phyloP scores from a whole-genome alignment of 1,284 basidiomycete genomes.

The Ustilago trichophora region DNA sequence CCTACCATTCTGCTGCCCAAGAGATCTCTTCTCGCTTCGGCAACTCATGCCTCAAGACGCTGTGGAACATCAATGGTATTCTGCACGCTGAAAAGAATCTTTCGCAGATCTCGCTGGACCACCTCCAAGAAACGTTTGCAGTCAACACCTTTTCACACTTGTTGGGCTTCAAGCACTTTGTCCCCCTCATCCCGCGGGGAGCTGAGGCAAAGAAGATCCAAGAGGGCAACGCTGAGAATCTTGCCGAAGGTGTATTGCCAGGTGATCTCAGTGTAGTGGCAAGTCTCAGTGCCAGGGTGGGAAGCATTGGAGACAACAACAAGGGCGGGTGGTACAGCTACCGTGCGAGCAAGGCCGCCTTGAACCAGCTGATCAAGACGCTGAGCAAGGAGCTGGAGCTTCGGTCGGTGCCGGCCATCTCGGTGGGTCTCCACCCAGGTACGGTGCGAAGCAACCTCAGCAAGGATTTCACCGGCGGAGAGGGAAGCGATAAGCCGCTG shows the following conservation, averaged over 20 bases:
- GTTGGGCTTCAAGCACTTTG: slow-evolving; percentile 70
- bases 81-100: slow-evolving; percentile 73
- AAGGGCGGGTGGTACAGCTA: slow-evolving; percentile 79
- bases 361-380: slow-evolving; percentile 78
- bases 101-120: slow-evolving; percentile 70
- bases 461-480: slow-evolving; percentile 66
- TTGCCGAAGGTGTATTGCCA: slow-evolving; percentile 63
- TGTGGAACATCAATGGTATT: slow-evolving; percentile 70
- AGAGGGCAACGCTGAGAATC: slow-evolving; percentile 50
- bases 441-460: slow-evolving; percentile 71
- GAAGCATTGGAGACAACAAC: slow-evolving; percentile 74
- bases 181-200: slow-evolving; percentile 68
- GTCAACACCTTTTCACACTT: slow-evolving; percentile 71
- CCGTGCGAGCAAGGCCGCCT: slow-evolving; percentile 77
- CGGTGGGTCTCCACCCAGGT: slow-evolving; percentile 67
- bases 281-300: slow-evolving; percentile 73
- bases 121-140: slow-evolving; percentile 68
- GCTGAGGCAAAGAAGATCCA: slow-evolving; percentile 35
- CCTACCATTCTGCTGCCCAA: slow-evolving; percentile 66
- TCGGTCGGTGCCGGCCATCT: slow-evolving; percentile 71
- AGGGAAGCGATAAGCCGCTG: slow-evolving; percentile 47
- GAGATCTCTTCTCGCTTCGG: slow-evolving; percentile 67
- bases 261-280: slow-evolving; percentile 67
- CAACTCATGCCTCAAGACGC: slow-evolving; percentile 65
- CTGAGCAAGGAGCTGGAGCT: slow-evolving; percentile 74